These are phyloP conservation scores for Sphaerobolus stellatus DNA, from an alignment of 1,284 basidiomycete genomes.

Conservation along the genomic window DNA sequence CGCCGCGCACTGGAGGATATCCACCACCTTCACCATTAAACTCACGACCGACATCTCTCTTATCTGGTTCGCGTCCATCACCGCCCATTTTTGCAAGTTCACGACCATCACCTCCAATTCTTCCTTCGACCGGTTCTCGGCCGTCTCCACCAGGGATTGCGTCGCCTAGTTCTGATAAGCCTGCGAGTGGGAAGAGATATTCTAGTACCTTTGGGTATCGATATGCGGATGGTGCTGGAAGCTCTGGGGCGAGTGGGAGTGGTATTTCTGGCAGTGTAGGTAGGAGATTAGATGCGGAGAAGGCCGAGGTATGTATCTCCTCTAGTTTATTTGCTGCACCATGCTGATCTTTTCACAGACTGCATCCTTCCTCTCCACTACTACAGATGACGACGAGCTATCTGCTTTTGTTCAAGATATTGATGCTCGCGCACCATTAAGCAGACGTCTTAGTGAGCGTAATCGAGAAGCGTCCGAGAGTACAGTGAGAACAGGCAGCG, in stretches of 20 bases:
- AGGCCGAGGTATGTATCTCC: constrained; percentile 31
- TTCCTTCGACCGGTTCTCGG: constrained; percentile 8
- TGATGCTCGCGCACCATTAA: constrained; percentile 62
- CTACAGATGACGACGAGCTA: constrained; percentile 71
- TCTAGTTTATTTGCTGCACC: background rate
- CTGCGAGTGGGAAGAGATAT: constrained; percentile 33
- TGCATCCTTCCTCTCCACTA: constrained; percentile 46
- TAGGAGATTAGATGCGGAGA: constrained; percentile 38
- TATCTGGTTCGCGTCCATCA: constrained; percentile 40
- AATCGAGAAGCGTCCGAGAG: background rate
- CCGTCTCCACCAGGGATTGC: constrained; percentile 2
- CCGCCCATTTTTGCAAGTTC: constrained; percentile 32
- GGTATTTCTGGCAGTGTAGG: constrained; percentile 38
- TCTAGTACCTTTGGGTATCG: constrained; percentile 74
- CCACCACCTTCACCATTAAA: constrained; percentile 36
- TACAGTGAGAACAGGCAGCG: background rate
- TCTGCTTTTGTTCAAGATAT: constrained; percentile 74
- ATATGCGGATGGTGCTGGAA: constrained; percentile 40
- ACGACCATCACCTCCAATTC: constrained; percentile 42
- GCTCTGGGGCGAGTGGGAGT: constrained; percentile 9
- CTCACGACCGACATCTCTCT: constrained; percentile 36
- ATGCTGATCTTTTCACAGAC: constrained; percentile 25
- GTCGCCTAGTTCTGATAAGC: background rate
- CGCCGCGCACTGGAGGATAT: constrained; percentile 20
- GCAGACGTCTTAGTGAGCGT: constrained; percentile 6